Percentiles rank a stretch among this genome's conserved stretches.
Conservation (phyloP, 352 stramenopile species). For the Phytophthora sansomeana region DNA sequence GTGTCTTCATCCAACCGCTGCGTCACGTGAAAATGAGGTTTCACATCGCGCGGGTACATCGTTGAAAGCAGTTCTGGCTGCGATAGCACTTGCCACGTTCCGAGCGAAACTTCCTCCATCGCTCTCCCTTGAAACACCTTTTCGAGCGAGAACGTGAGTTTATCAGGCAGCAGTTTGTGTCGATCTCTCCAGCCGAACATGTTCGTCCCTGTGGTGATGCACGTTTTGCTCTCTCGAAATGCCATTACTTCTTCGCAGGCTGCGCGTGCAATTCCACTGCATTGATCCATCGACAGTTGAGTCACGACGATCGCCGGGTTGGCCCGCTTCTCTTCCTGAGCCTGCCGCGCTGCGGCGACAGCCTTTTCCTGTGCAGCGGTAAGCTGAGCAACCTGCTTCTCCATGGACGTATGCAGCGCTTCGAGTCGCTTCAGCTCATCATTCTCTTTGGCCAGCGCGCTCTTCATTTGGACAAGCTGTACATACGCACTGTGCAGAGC, state of each 20-base stretch:
- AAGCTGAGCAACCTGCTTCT: conserved; percentile 56
- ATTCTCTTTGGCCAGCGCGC: conserved; percentile 58
- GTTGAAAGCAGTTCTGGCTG: conserved; percentile 39
- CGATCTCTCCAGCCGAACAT: conserved; percentile 69
- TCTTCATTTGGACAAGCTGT: conserved; percentile 51
- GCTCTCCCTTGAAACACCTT: conserved; percentile 48
- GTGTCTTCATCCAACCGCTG: conserved; percentile 62
- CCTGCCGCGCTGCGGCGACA: conserved; percentile 26
- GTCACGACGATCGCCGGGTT: conserved; percentile 46
- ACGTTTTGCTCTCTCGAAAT: conserved; percentile 56
- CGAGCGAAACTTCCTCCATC: conserved; percentile 39
- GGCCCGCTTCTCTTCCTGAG: conserved; percentile 44
- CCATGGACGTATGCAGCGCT: conserved; percentile 47
- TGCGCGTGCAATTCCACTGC: conserved; percentile 40
- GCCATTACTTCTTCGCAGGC: conserved; percentile 47
- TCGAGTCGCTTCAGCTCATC: conserved; percentile 53
- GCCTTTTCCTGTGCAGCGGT: conserved; percentile 46
- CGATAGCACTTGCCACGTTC: conserved; percentile 53
- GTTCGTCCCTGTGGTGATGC: conserved; percentile 49
- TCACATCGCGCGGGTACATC: conserved; percentile 52
- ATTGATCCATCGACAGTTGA: conserved; percentile 43
- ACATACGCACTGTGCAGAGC: conserved; percentile 48
- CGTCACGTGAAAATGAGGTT: conserved; percentile 63
- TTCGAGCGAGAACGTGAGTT: conserved; percentile 64
- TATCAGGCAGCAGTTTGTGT: conserved; percentile 45